A percentile compares a stretch with the other conserved stretches of the same genome.
These are phyloP conservation scores for Canariomyces notabilis DNA, from an alignment of 2,329 filamentous ascomycete species.

Conservation along the genomic window DNA sequence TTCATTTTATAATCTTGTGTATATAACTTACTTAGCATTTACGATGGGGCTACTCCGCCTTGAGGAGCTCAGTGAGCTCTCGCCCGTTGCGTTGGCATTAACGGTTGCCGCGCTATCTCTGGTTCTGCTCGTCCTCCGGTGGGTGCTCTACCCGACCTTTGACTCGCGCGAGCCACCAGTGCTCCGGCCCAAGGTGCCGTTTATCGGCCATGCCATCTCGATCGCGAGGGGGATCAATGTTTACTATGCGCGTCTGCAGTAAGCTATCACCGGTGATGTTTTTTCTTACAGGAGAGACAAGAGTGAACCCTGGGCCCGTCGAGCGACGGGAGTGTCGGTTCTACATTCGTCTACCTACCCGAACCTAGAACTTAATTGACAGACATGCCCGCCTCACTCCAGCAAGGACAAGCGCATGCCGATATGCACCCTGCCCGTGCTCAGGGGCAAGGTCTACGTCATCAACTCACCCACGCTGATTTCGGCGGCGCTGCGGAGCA, in stretches of 20 bases:
- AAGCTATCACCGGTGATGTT: not conserved
- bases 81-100: not conserved
- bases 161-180: conserved; percentile 17
- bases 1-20: not conserved
- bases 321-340: not conserved
- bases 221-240: not conserved
- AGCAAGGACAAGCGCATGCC: conserved; percentile 6
- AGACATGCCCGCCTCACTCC: too few species aligned
- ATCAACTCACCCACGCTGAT: conserved; percentile 9
- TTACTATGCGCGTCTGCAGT: conserved; percentile 13
- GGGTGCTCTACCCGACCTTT: conserved; percentile 2
- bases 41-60: not conserved
- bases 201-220: conserved; percentile 13
- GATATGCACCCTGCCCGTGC: conserved; percentile 10
- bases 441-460: conserved; percentile 10
- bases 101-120: not conserved
- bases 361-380: too few species aligned
- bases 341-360: too few species aligned
- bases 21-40: not conserved
- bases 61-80: not conserved
- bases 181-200: conserved; percentile 10
- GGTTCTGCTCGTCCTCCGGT: not conserved
- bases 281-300: not conserved
- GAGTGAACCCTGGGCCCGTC: too few species aligned
- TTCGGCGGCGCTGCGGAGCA: conserved; percentile 6